Evolutionary conservation across 306 rosid species (phyloP).

Genomic region (Rosa rugosa): DNA sequence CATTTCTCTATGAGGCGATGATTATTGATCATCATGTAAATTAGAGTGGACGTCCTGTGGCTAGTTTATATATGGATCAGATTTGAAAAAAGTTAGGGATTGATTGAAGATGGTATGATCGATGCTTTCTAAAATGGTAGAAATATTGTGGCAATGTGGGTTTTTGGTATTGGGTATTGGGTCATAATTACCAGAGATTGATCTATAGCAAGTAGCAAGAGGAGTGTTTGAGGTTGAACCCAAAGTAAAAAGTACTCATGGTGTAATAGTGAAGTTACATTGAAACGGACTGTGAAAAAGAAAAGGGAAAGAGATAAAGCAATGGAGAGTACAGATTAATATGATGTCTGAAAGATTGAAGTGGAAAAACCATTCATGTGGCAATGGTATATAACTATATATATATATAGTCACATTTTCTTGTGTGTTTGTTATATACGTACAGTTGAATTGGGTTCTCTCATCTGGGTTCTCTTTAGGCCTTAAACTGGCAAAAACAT

Average conservation of each 20-base stretch:
- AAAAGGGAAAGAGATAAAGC: background rate
- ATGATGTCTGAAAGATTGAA: conserved; percentile 18
- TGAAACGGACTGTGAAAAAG: background rate
- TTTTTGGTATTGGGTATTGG: conserved; percentile 20
- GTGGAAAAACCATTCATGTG: background rate
- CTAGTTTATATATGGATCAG: conserved; percentile 36
- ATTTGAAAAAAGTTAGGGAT: conserved; percentile 15
- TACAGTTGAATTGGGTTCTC: background rate
- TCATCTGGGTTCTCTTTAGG: background rate
- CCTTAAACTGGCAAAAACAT: background rate
- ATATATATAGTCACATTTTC: background rate
- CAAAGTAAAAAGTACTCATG: conserved; percentile 17
- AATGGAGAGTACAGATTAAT: background rate
- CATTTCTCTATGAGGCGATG: conserved; percentile 45
- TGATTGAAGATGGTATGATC: conserved; percentile 29
- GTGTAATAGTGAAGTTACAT: conserved; percentile 22
- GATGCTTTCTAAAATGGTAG: conserved; percentile 8
- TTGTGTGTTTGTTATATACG: background rate
- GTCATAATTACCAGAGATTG: conserved; percentile 32
- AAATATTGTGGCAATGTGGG: conserved; percentile 15
- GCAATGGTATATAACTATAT: background rate
- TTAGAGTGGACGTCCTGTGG: conserved; percentile 47
- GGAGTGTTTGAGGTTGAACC: conserved; percentile 24
- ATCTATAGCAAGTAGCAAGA: conserved; percentile 3
- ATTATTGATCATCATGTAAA: conserved; percentile 56